Evolutionary conservation across 306 rosid genomes (phyloP).

Genomic region (Alnus rubra): DNA sequence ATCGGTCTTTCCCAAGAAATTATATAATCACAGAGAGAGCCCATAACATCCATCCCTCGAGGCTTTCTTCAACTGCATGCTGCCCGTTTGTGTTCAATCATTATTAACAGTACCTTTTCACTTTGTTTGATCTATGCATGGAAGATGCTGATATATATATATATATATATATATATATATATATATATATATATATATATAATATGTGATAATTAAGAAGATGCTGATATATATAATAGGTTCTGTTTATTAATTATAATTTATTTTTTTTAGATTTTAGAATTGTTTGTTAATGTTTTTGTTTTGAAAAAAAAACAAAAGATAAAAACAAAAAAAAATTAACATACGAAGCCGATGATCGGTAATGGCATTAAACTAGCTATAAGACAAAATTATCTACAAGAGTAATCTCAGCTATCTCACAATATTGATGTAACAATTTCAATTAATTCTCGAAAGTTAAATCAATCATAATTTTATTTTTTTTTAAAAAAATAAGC

Average conservation of each 20-base stretch:
- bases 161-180: too few relatives aligned
- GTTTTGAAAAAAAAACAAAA: too few relatives aligned
- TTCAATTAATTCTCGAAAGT: too few relatives aligned
- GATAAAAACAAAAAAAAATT: too few relatives aligned
- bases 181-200: neutral
- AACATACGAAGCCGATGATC: too few relatives aligned
- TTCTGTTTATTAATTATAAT: too few relatives aligned
- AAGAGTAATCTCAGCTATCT: neutral
- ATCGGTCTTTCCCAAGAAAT: slow-evolving; percentile 30
- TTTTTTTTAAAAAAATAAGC: too few relatives aligned
- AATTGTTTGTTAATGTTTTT: too few relatives aligned
- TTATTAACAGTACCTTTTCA: neutral
- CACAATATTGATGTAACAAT: too few relatives aligned
- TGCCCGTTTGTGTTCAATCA: slow-evolving; percentile 8
- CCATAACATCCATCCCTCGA: slow-evolving; percentile 29
- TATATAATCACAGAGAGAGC: slow-evolving; percentile 17
- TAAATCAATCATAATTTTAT: too few relatives aligned
- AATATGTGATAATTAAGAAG: neutral
- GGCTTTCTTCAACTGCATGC: slow-evolving; percentile 16
- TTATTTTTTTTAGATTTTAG: too few relatives aligned
- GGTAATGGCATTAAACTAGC: too few relatives aligned
- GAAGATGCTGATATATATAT: neutral
- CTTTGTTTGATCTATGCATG: neutral
- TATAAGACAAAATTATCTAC: neutral
- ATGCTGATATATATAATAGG: neutral